These are phyloP conservation scores for Xylaria sp. DNA, from an alignment of 2,329 filamentous ascomycete species.

Conservation along the genomic window DNA sequence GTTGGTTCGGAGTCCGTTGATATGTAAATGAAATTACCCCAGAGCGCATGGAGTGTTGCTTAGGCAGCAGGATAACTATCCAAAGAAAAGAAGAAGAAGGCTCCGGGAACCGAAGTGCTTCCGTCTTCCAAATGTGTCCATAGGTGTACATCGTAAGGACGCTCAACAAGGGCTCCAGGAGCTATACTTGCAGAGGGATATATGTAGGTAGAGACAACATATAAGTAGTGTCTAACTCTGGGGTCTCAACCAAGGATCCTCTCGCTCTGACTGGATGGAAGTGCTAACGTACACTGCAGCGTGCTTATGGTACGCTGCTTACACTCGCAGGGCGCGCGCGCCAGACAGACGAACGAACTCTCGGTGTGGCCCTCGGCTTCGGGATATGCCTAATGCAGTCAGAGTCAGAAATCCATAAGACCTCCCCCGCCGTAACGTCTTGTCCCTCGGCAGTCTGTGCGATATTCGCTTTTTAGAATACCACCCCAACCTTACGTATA, in stretches of 20 bases:
- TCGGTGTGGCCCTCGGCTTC: conserved; percentile 26
- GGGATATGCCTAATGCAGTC: conserved; percentile 30
- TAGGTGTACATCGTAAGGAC: neutral
- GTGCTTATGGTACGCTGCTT: conserved; percentile 28
- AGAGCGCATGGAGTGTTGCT: neutral
- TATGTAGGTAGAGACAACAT: conserved; percentile 16
- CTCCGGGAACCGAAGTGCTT: conserved; percentile 15
- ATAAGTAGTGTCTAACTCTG: neutral
- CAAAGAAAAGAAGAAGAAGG: neutral
- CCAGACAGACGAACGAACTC: conserved; percentile 14
- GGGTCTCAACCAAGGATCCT: conserved; percentile 6
- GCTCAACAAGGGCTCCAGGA: neutral
- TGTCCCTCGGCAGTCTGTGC: conserved; percentile 20
- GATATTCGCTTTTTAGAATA: conserved; percentile 20
- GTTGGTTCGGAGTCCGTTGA: conserved; percentile 27
- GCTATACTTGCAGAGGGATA: neutral
- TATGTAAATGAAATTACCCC: neutral
- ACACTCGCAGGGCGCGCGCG: conserved; percentile 12
- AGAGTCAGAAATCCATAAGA: neutral
- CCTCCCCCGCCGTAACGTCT: conserved; percentile 21
- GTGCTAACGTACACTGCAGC: conserved; percentile 8
- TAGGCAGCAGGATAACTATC: neutral
- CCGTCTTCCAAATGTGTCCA: conserved; percentile 1
- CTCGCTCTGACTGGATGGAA: conserved; percentile 8
- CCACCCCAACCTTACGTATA: neutral